phyloP scores from a whole-genome alignment of 2,329 filamentous ascomycete genomes.

The Hypoxylon rubiginosum region DNA sequence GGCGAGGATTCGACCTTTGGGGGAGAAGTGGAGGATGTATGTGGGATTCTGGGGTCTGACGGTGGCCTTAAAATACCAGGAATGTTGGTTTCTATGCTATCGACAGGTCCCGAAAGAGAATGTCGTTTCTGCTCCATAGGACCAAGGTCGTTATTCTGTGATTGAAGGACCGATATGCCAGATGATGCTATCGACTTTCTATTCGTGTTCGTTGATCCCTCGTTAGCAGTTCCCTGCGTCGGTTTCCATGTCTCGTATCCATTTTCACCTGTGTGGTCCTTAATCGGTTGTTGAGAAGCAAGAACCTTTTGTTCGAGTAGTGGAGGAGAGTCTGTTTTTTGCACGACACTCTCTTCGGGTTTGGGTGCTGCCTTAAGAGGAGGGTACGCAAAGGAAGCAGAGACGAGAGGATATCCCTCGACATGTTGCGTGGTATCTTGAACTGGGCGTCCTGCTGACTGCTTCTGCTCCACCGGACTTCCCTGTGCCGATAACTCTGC shows the following conservation, averaged over 20 bases:
- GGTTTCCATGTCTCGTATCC: conserved; percentile 45
- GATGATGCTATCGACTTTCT: conserved; percentile 37
- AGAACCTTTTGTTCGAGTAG: conserved; percentile 29
- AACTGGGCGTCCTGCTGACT: conserved; percentile 14
- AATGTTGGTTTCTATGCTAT: conserved; percentile 2
- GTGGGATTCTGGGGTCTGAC: conserved; percentile 26
- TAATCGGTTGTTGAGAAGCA: conserved; percentile 20
- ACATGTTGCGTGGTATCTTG: conserved; percentile 32
- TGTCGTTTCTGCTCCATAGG: conserved; percentile 39
- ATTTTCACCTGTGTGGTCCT: conserved; percentile 21
- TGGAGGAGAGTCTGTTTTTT: not conserved
- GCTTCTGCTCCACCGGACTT: conserved; percentile 36
- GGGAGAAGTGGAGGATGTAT: conserved; percentile 1
- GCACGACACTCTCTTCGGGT: conserved; percentile 5
- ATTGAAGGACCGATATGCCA: conserved; percentile 45
- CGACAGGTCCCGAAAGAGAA: conserved; percentile 30
- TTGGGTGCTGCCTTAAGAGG: conserved; percentile 32
- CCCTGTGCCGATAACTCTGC: conserved; percentile 39
- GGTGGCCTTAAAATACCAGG: conserved; percentile 37
- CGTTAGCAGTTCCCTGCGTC: conserved; percentile 14
- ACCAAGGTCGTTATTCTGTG: conserved; percentile 48
- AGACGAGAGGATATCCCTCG: conserved; percentile 47
- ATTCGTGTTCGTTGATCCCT: conserved; percentile 21
- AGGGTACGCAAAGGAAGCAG: conserved; percentile 50
- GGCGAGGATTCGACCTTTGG: conserved; percentile 20